A percentile compares a stretch with the other conserved stretches of the same genome.
Evolutionary conservation across 805 yeast species (phyloP).

Genomic region (Teunomyces cretensis): DNA sequence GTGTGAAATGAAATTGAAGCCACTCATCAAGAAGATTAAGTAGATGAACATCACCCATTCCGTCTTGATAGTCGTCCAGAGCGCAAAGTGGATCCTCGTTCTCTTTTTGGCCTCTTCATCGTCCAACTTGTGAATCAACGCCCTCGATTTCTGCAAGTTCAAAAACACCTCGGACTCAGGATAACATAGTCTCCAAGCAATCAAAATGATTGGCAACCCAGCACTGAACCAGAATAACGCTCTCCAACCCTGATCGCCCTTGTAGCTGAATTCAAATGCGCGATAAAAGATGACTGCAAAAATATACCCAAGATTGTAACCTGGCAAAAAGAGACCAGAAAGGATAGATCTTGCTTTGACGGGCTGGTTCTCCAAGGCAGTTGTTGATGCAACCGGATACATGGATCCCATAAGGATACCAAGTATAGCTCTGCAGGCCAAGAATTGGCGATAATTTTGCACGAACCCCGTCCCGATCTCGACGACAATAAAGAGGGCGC

Average conservation of each 20-base stretch:
- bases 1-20: conserved; percentile 70
- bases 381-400: conserved; percentile 21
- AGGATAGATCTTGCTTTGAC: conserved; percentile 18
- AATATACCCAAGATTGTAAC: conserved; percentile 24
- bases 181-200: conserved; percentile 19
- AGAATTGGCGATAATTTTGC: conserved; percentile 19
- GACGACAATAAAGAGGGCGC: conserved; percentile 18
- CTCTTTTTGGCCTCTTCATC: neutral
- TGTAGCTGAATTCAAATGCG: conserved; percentile 17
- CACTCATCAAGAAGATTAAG: conserved; percentile 51
- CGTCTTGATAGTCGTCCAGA: conserved; percentile 10
- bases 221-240: conserved; percentile 27
- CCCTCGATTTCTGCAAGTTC: conserved; percentile 1
- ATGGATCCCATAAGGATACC: conserved; percentile 28
- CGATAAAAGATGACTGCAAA: conserved; percentile 23
- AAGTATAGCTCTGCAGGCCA: conserved; percentile 24
- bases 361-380: conserved; percentile 22
- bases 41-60: conserved; percentile 36
- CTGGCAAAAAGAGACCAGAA: conserved; percentile 27
- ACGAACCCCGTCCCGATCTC: conserved; percentile 26
- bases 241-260: conserved; percentile 18
- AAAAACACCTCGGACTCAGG: conserved; percentile 9
- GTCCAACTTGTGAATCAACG: neutral
- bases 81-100: neutral
- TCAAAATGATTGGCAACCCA: conserved; percentile 22